A percentile compares a stretch with the other conserved stretches of the same genome.
Conservation (phyloP, 495 filamentous ascomycete species). For the Rostrohypoxylon terebratum region DNA sequence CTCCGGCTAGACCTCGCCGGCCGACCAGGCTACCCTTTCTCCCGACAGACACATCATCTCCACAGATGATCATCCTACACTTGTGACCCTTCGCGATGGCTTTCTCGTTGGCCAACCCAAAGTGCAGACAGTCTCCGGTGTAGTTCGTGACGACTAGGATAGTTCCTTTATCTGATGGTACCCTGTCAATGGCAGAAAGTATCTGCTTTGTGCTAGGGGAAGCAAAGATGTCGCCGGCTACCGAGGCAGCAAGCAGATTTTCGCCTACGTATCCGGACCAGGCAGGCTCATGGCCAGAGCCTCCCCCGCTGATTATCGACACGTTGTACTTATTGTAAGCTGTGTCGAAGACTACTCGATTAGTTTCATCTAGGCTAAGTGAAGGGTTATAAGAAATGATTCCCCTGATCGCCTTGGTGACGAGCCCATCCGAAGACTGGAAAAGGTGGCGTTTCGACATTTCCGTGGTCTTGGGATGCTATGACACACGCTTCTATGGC, state of each 20-base stretch:
- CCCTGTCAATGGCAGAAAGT: slow-evolving; percentile 66
- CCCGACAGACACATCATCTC: slow-evolving; percentile 72
- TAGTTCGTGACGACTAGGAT: slow-evolving; percentile 75
- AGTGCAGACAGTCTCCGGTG: slow-evolving; percentile 74
- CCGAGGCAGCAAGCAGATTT: slow-evolving; percentile 70
- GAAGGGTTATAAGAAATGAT: slow-evolving; percentile 68
- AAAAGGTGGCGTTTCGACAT: slow-evolving; percentile 64
- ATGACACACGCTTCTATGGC: slow-evolving; percentile 8
- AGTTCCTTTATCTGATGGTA: slow-evolving; percentile 67
- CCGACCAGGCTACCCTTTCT: slow-evolving; percentile 67
- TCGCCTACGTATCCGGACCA: slow-evolving; percentile 73
- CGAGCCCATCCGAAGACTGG: slow-evolving; percentile 62
- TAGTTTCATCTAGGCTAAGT: slow-evolving; percentile 66
- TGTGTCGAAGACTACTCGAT: slow-evolving; percentile 68
- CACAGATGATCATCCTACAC: slow-evolving; percentile 68
- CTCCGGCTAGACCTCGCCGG: slow-evolving; percentile 68
- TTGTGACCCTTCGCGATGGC: slow-evolving; percentile 66
- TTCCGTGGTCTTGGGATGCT: slow-evolving; percentile 6
- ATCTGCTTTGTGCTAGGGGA: slow-evolving; percentile 72
- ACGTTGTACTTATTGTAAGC: slow-evolving; percentile 63
- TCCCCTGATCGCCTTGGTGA: slow-evolving; percentile 66
- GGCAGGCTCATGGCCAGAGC: slow-evolving; percentile 72
- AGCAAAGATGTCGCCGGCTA: slow-evolving; percentile 72
- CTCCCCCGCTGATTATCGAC: slow-evolving; percentile 70
- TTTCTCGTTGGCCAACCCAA: slow-evolving; percentile 72